Percentiles rank a stretch among this genome's conserved stretches.
These are phyloP conservation scores for Trichoderma semiorbis DNA, from an alignment of 2,329 filamentous ascomycete genomes.

Conservation along the genomic window DNA sequence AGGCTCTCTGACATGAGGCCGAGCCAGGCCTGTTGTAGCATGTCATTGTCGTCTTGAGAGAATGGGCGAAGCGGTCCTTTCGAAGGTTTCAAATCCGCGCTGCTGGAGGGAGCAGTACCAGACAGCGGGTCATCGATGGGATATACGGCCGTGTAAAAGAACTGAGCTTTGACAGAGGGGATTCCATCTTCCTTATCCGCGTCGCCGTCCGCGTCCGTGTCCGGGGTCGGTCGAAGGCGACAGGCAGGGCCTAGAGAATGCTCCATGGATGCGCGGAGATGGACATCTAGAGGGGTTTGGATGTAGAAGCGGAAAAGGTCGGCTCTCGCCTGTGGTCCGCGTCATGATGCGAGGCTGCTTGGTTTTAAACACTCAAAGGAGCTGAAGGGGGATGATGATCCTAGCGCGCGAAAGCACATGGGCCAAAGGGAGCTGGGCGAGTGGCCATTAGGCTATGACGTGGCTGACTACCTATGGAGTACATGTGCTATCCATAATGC, in stretches of 20 bases:
- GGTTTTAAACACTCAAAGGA: neutral
- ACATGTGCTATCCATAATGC: neutral
- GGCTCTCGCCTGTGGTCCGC: neutral
- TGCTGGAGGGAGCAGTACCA: slow-evolving; percentile 50
- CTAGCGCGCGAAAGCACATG: slow-evolving; percentile 8
- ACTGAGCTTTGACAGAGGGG: slow-evolving; percentile 65
- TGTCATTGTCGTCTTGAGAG: slow-evolving; percentile 71
- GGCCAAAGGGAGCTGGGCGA: slow-evolving; percentile 3
- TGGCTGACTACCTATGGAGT: neutral
- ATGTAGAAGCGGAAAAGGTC: neutral
- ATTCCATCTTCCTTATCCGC: slow-evolving; percentile 42
- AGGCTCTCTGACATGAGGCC: slow-evolving; percentile 51
- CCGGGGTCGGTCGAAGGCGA: slow-evolving; percentile 45
- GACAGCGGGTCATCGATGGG: slow-evolving; percentile 89
- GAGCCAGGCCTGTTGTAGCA: slow-evolving; percentile 75
- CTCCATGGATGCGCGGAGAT: neutral
- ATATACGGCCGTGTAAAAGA: slow-evolving; percentile 79
- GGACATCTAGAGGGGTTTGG: neutral
- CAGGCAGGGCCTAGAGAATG: slow-evolving; percentile 63
- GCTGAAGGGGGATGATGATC: neutral
- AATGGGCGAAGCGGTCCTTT: slow-evolving; percentile 72
- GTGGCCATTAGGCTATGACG: slow-evolving; percentile 2
- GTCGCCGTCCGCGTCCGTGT: slow-evolving; percentile 27
- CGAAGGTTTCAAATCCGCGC: slow-evolving; percentile 49
- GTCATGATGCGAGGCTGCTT: neutral